phyloP scores from a whole-genome alignment of 495 filamentous ascomycete species.

The Hypomontagnella submonticulosa region DNA sequence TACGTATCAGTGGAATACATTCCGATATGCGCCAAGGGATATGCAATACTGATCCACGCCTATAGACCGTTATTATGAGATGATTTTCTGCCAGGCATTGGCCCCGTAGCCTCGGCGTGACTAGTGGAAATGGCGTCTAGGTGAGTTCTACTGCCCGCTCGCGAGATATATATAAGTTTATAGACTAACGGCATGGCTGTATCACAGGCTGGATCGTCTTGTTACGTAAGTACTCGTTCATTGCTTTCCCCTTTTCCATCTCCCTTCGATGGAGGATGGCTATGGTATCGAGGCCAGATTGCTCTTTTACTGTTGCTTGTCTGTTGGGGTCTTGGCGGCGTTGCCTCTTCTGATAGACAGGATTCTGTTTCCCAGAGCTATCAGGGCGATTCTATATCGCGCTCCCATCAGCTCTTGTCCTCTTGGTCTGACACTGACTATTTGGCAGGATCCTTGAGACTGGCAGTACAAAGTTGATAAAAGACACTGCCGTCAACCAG shows the following conservation, averaged over 20 bases:
- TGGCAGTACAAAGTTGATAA: constrained; percentile 91
- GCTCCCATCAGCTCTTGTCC: not conserved
- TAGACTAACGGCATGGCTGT: constrained; percentile 36
- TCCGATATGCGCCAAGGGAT: constrained; percentile 4
- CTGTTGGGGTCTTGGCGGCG: not conserved
- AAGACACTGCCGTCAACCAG: constrained; percentile 95
- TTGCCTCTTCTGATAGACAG: not conserved
- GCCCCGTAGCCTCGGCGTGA: constrained; percentile 47
- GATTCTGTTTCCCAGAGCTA: not conserved
- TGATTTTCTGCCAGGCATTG: constrained; percentile 41
- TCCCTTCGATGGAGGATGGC: not conserved
- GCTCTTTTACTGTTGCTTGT: not conserved
- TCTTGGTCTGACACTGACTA: constrained; percentile 42
- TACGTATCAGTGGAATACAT: constrained; percentile 1
- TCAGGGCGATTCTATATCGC: not conserved
- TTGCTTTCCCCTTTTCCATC: constrained; percentile 2
- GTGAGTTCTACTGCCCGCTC: constrained; percentile 49
- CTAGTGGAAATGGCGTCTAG: constrained; percentile 65
- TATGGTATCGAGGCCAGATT: not conserved
- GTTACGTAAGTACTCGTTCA: constrained; percentile 79
- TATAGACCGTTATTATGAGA: constrained; percentile 43
- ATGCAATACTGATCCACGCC: constrained; percentile 13
- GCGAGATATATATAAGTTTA: constrained; percentile 7
- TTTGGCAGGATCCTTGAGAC: constrained; percentile 85
- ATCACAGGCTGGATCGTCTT: constrained; percentile 81